These are phyloP conservation scores for Kodamaea kakaduensis DNA, from an alignment of 805 yeast species.

Conservation along the genomic window DNA sequence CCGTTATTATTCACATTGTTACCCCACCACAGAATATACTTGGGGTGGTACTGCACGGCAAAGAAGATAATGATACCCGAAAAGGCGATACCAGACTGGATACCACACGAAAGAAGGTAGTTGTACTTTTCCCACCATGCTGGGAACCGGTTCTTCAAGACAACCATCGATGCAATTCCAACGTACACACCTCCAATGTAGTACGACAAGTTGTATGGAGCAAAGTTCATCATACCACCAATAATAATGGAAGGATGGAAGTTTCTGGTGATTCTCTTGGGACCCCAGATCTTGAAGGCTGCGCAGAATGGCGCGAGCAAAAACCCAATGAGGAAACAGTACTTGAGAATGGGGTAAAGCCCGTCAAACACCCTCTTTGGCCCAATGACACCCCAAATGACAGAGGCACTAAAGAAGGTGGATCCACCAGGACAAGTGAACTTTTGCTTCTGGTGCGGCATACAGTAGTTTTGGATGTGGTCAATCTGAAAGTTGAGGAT, in stretches of 20 bases:
- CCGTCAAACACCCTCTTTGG: constrained; percentile 29
- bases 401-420: constrained; percentile 51
- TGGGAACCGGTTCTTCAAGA: constrained; percentile 23
- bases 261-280: constrained; percentile 19
- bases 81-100: constrained; percentile 34
- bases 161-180: constrained; percentile 25
- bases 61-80: constrained; percentile 33
- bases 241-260: constrained; percentile 34
- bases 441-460: constrained; percentile 18
- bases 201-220: constrained; percentile 33
- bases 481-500: constrained; percentile 19
- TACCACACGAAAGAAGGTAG: constrained; percentile 27
- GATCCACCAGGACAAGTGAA: constrained; percentile 29
- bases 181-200: constrained; percentile 27
- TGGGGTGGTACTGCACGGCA: constrained; percentile 33
- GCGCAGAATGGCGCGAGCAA: constrained; percentile 21
- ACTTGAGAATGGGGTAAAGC: constrained; percentile 31
- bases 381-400: constrained; percentile 59
- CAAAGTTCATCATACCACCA: constrained; percentile 29
- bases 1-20: constrained; percentile 28
- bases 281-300: constrained; percentile 14
- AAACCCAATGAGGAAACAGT: constrained; percentile 33
- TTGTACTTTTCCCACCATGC: constrained; percentile 37
- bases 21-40: constrained; percentile 31
- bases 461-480: constrained; percentile 19